Base-by-base conservation (phyloP, 169 alveolate species). In the Condylostoma magnum region DNA sequence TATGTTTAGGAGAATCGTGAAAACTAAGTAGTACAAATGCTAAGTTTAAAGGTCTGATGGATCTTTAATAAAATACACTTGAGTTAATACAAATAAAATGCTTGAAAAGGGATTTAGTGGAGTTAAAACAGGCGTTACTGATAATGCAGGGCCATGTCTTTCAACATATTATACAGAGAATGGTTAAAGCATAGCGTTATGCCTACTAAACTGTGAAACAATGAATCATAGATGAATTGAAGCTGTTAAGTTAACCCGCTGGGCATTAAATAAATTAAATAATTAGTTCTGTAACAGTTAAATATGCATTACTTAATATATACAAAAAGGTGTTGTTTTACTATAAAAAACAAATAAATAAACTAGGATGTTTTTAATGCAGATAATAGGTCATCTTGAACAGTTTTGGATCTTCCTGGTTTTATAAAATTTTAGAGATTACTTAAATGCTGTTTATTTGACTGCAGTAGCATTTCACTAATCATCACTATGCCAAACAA, bases 141-240 rank as follows among this genome's bases (percentile, higher is more conserved):
- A 30, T 44, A 66, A 65, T 28, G 83, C 83, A 27, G 83, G 83
- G 1, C 83, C 83, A 25, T 76, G 83, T 41, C 41, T 76, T 12
- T 34, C 72, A 12, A 38, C 77, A 4, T 58, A 38, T 22, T 47
- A 25, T 43, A 33, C n/a, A 41, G 31, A 67, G 3, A 66, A 25
- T 5, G 20, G 6, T 15, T 5, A 31, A 43, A 43, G 33, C 10
- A 6, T 76, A 3, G 55, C 55, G 10, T 33, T 67, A 0, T 36
- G 37, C 12, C 18, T 76, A 15, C 25, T 76, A 28, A 66, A 53
- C 34, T 76, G 75, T 33, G 10, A 34, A 44, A 30, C 66, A 2
- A 52, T 31, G 30, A 77, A 76, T 8, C 51, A 50, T 55, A 4
- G 83, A 43, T 76, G 83, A 77, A 44, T 25, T 18, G 83, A 76